Evolutionary conservation across 2,329 filamentous ascomycete species (phyloP), one percentile per base, ranked within the genome.

Genomic region (Aspergillus intermedius): DNA sequence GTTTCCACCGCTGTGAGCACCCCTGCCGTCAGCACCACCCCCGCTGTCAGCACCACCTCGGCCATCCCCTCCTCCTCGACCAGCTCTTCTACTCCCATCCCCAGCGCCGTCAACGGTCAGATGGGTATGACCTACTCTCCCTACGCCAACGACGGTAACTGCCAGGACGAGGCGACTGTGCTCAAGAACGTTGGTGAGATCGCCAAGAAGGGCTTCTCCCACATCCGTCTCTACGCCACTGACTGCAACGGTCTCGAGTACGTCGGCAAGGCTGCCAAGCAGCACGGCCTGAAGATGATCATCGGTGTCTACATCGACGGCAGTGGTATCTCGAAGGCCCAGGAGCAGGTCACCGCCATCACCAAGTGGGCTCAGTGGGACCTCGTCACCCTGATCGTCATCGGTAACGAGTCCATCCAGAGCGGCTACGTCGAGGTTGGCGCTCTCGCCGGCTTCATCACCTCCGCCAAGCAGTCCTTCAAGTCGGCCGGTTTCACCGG

Each of bases 341-440:
- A 83, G 64, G 73, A 80, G 60, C 91, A 97, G 78, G 78, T 96
- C 52, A 72, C 77, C 28, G 80, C 82, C 52, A 86, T 96, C 68
- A 76, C 81, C 69, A 61, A 68, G 51, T 95, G 89, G 83, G 80
- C 73, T 54, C 72, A 87, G 69, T 95, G 85, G 83, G 78, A 83
- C 53, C 68, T 87, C 44, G 85, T 95, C 57, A 80, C 86, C 65
- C 81, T 95, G 61, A 76, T 95, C 56, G 86, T 93, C 28, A 80
- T 95, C 57, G 91, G 89, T 72, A 97, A 97, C 78, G 91, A 97
- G 79, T 84, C 87, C 59, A 74, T 95, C 68, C 87, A 88, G 77
- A 83, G 86, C 74, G 79, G 80, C 54, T 84, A 79, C 78, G 82
- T 79, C 74, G 72, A 78, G 48, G 80, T 84, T 32, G 46, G 62